These are phyloP conservation scores for Trichosporon sp. DNA, from an alignment of 1,284 basidiomycete genomes.

Conservation along the genomic window DNA sequence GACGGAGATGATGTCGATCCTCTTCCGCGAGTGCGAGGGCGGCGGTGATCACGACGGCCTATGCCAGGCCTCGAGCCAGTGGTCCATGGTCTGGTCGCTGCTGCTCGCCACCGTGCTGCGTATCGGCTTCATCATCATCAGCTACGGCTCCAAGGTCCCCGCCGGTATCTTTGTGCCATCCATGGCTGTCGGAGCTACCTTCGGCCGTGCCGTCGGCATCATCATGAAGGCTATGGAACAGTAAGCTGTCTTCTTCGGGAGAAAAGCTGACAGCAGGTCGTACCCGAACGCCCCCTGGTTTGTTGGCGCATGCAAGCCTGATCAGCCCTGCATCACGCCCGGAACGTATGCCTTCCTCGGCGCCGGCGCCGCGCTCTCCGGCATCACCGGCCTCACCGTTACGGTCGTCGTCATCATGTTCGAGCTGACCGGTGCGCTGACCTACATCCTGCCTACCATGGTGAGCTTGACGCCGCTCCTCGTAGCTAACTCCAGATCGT, in stretches of 20 bases:
- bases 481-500: constrained; percentile 99
- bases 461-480: constrained; percentile 76
- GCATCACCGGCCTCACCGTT: constrained; percentile 94
- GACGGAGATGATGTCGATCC: constrained; percentile 94
- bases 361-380: constrained; percentile 90
- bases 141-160: constrained; percentile 95
- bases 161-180: constrained; percentile 97
- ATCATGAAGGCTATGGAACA: constrained; percentile 87
- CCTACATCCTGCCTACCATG: constrained; percentile 98
- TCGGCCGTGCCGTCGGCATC: constrained; percentile 94
- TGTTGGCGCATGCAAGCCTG: constrained; percentile 76
- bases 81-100: constrained; percentile 91
- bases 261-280: constrained; percentile 61
- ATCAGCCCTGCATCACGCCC: constrained; percentile 95
- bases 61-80: constrained; percentile 93
- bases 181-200: constrained; percentile 95
- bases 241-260: constrained; percentile 58
- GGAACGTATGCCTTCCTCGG: constrained; percentile 96
- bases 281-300: constrained; percentile 84
- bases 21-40: constrained; percentile 95
- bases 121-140: constrained; percentile 81
- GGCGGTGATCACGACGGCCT: constrained; percentile 88
- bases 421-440: constrained; percentile 96
- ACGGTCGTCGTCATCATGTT: constrained; percentile 99
- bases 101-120: constrained; percentile 89